These are phyloP conservation scores for Fusarium marasasianum DNA, from an alignment of 2,329 filamentous ascomycete species.

Conservation along the genomic window DNA sequence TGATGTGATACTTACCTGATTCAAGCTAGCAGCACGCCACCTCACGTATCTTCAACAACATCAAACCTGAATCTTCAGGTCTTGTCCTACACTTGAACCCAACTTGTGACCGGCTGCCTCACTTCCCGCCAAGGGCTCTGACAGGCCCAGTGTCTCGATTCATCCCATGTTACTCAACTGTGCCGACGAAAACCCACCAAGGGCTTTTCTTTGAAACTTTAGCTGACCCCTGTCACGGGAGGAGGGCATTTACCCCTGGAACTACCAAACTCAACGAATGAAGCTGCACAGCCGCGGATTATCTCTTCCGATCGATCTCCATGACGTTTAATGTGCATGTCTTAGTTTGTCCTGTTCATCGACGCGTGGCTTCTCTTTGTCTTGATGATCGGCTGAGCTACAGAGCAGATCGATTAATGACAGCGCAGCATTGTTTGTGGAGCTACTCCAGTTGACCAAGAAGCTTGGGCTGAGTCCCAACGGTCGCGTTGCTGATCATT, in stretches of 20 bases:
- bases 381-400: conserved; percentile 8
- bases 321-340: background rate
- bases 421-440: conserved; percentile 29
- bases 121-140: conserved; percentile 15
- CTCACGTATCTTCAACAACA: background rate
- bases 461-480: conserved; percentile 24
- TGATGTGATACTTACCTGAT: background rate
- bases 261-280: conserved; percentile 7
- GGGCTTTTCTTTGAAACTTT: conserved; percentile 34
- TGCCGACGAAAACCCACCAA: conserved; percentile 2
- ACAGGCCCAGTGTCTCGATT: conserved; percentile 19
- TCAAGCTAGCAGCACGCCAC: background rate
- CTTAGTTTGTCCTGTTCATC: background rate
- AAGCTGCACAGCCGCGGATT: background rate
- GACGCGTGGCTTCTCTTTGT: conserved; percentile 27
- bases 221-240: conserved; percentile 14
- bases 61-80: conserved; percentile 11
- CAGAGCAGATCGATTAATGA: conserved; percentile 8
- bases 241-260: conserved; percentile 29
- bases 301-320: background rate
- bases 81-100: background rate
- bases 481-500: conserved; percentile 26
- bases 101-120: conserved; percentile 33
- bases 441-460: conserved; percentile 15
- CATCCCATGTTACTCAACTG: conserved; percentile 38